phyloP scores from a whole-genome alignment of 148 eudicot genomes.

The Vaccinium darrowii region DNA sequence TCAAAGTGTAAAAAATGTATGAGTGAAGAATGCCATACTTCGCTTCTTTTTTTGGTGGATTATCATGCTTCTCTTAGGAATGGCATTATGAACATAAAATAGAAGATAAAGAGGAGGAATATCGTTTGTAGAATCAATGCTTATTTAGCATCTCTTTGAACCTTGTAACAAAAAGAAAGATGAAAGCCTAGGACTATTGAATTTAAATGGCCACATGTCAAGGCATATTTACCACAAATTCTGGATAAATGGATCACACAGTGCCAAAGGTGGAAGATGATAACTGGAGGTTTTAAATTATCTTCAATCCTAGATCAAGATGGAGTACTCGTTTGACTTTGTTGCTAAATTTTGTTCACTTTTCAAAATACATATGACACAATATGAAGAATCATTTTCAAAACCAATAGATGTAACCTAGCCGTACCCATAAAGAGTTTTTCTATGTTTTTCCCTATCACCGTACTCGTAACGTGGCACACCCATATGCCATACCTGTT shows the following conservation, averaged over 20 bases:
- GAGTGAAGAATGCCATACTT: too few relatives aligned
- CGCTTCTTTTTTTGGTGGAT: not conserved
- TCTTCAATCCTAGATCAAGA: not conserved
- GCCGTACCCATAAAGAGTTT: not conserved
- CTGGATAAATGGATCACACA: not conserved
- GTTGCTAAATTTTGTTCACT: not conserved
- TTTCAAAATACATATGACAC: not conserved
- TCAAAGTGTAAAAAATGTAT: too few relatives aligned
- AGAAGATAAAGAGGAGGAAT: too few relatives aligned
- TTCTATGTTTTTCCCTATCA: not conserved
- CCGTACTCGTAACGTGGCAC: not conserved
- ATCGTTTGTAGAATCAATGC: not conserved
- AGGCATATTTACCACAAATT: not conserved
- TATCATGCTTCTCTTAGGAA: not conserved
- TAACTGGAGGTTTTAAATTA: not conserved
- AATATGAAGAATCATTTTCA: not conserved
- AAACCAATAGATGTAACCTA: not conserved
- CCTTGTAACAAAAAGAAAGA: too few relatives aligned
- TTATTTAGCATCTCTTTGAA: not conserved
- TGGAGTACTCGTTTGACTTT: not conserved
- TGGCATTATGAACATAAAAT: not conserved
- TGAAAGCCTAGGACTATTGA: not conserved
- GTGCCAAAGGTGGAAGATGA: not conserved
- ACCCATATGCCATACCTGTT: not conserved
- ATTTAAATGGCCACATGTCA: not conserved